Conservation (phyloP, 495 filamentous ascomycete genomes). For the Bacidia rubella region DNA sequence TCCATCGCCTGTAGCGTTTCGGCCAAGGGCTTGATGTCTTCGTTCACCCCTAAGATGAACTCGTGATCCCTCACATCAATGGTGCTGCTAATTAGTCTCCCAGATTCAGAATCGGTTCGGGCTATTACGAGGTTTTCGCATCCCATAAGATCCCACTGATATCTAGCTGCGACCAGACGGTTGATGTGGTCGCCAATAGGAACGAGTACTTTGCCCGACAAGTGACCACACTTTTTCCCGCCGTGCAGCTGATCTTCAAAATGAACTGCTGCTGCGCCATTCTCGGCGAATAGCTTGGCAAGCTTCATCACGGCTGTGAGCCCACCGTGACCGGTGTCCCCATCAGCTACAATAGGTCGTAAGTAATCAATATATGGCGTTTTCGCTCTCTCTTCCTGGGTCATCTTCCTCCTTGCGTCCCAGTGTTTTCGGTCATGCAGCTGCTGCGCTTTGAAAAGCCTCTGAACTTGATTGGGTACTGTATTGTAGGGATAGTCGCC, state of each 20-base stretch:
- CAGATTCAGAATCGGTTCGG: conserved; percentile 88
- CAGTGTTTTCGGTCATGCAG: conserved; percentile 94
- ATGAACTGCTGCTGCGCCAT: conserved; percentile 90
- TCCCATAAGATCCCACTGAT: conserved; percentile 98
- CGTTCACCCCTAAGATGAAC: conserved; percentile 78
- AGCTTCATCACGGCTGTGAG: conserved; percentile 88
- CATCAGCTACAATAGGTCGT: conserved; percentile 92
- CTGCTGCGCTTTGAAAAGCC: conserved; percentile 89
- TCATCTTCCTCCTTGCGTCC: conserved; percentile 69
- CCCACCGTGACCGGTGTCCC: conserved; percentile 91
- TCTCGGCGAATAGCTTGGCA: conserved; percentile 96
- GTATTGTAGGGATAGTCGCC: conserved; percentile 99
- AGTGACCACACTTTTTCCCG: conserved; percentile 95
- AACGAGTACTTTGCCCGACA: conserved; percentile 92
- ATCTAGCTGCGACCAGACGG: conserved; percentile 75
- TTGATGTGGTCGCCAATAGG: conserved; percentile 94
- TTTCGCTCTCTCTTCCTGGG: conserved; percentile 49
- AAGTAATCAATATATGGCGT: conserved; percentile 84
- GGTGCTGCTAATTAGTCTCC: conserved; percentile 74
- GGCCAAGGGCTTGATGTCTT: conserved; percentile 59
- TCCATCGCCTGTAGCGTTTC: conserved; percentile 91
- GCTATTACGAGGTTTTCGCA: conserved; percentile 88
- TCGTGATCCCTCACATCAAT: conserved; percentile 92
- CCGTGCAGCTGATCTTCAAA: conserved; percentile 97
- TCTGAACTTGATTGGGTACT: conserved; percentile 93